Evolutionary conservation across 768 basidiomycete species (phyloP).

Genomic region (Boletellus emodensis): DNA sequence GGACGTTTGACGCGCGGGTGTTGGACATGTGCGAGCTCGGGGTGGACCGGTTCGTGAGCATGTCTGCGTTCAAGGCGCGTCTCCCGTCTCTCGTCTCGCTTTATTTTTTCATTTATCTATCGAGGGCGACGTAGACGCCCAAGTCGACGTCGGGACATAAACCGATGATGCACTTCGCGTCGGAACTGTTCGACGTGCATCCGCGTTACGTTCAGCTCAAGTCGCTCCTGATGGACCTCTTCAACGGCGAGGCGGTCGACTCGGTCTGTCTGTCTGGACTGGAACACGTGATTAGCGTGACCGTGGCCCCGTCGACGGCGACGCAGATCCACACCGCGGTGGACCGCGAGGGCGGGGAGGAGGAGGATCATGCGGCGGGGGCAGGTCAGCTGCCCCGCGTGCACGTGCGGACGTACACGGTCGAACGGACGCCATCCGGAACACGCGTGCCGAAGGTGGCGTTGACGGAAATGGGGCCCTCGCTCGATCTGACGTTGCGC

Average conservation of each 20-base stretch:
- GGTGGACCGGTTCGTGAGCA: slow-evolving; percentile 73
- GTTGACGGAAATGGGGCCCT: slow-evolving; percentile 87
- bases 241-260: slow-evolving; percentile 83
- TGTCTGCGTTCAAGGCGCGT: slow-evolving; percentile 79
- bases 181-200: slow-evolving; percentile 91
- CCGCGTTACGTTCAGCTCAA: slow-evolving; percentile 90
- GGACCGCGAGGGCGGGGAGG: too few species aligned
- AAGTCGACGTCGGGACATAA: slow-evolving; percentile 89
- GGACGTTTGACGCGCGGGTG: slow-evolving; percentile 82
- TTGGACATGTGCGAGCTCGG: slow-evolving; percentile 96
- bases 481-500: slow-evolving; percentile 76
- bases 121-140: slow-evolving; percentile 64
- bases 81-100: too few species aligned
- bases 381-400: slow-evolving; percentile 63
- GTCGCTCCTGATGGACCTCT: slow-evolving; percentile 85
- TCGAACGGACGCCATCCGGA: slow-evolving; percentile 70
- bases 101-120: neutral
- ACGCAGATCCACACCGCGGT: too few species aligned
- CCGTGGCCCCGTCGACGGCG: slow-evolving; percentile 62
- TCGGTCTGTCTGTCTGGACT: slow-evolving; percentile 80
- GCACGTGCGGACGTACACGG: slow-evolving; percentile 85
- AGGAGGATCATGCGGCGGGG: slow-evolving; percentile 26
- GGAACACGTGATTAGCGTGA: slow-evolving; percentile 84
- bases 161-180: slow-evolving; percentile 94
- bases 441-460: slow-evolving; percentile 77